These are phyloP conservation scores for Aquilaria agallochum DNA, from an alignment of 441 rosid genomes.

Conservation along the genomic window DNA sequence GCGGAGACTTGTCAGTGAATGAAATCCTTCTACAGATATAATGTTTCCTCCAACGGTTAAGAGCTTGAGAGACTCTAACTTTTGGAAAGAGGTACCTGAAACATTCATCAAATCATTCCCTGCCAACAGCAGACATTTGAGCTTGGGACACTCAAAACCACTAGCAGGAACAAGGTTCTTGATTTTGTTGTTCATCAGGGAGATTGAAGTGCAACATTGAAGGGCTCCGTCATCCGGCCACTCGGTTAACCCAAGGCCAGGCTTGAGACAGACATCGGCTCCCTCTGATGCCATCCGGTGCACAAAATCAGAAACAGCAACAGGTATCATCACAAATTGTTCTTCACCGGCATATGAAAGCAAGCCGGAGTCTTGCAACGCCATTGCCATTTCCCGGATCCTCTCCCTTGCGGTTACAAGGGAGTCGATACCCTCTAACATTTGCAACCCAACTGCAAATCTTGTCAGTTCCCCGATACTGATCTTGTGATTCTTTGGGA, in stretches of 20 bases:
- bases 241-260: neutral
- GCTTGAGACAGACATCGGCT: neutral
- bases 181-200: neutral
- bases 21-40: neutral
- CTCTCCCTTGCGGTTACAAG: slow-evolving; percentile 8
- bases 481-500: slow-evolving; percentile 17
- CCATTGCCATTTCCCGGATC: neutral
- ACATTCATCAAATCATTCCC: neutral
- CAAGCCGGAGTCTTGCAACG: slow-evolving; percentile 15
- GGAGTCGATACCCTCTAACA: neutral
- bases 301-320: slow-evolving; percentile 21
- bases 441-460: slow-evolving; percentile 8
- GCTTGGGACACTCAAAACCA: neutral
- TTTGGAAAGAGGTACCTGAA: neutral
- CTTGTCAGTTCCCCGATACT: slow-evolving; percentile 7
- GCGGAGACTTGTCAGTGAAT: neutral
- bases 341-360: slow-evolving; percentile 6
- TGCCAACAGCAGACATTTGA: neutral
- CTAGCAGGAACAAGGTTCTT: neutral
- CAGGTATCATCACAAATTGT: slow-evolving; percentile 20
- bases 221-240: neutral
- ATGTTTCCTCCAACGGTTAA: neutral
- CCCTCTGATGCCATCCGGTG: slow-evolving; percentile 2
- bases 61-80: slow-evolving; percentile 1
- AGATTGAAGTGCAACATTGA: neutral